Percentiles rank a stretch among this genome's conserved stretches.
Evolutionary conservation across 2,329 filamentous ascomycete genomes (phyloP).

Genomic region (Neonectria faginata): DNA sequence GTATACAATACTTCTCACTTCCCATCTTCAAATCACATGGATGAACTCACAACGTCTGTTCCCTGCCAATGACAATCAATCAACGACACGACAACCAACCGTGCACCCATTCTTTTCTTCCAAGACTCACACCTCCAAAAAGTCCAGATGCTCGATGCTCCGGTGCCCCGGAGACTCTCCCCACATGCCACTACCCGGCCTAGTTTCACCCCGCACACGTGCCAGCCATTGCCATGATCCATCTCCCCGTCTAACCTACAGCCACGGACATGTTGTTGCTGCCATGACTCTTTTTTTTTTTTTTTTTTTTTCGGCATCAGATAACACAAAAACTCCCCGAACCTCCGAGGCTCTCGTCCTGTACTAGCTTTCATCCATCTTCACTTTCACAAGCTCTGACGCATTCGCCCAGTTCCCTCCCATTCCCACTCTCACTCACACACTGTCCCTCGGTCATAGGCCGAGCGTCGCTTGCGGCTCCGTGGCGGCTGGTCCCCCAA

Average conservation of each 20-base stretch:
- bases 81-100: not conserved
- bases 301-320: slow-evolving; percentile 10
- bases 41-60: not conserved
- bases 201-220: slow-evolving; percentile 7
- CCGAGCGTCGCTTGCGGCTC: slow-evolving; percentile 41
- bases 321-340: slow-evolving; percentile 21
- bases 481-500: slow-evolving; percentile 30
- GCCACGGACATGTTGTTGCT: not conserved
- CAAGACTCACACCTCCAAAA: not conserved
- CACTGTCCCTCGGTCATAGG: slow-evolving; percentile 34
- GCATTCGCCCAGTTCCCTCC: not conserved
- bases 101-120: not conserved
- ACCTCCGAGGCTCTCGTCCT: slow-evolving; percentile 27
- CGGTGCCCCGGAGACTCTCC: slow-evolving; percentile 24
- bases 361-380: too few species aligned
- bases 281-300: not conserved
- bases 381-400: slow-evolving; percentile 7
- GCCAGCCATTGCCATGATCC: slow-evolving; percentile 7
- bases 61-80: not conserved
- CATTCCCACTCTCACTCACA: slow-evolving; percentile 6
- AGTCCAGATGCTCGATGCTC: slow-evolving; percentile 14
- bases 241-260: not conserved
- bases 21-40: not conserved
- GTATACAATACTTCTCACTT: not conserved
- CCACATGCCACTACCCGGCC: slow-evolving; percentile 10